A percentile compares a stretch with the other conserved stretches of the same genome.
phyloP scores from a whole-genome alignment of 148 eudicot genomes.

The Persicaria maculosa region DNA sequence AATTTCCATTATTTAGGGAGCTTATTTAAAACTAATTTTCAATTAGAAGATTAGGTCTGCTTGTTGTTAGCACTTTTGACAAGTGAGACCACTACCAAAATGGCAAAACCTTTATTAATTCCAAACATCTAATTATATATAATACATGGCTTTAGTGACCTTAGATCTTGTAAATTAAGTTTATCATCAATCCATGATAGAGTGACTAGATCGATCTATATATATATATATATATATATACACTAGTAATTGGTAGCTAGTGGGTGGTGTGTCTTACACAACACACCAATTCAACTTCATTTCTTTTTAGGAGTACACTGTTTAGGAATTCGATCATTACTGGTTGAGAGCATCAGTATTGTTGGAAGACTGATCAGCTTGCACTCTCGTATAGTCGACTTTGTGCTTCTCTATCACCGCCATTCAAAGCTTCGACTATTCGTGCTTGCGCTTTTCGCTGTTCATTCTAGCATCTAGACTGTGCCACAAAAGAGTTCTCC shows the following conservation, averaged over 20 bases:
- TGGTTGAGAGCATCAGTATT: not conserved
- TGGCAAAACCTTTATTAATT: too few relatives aligned
- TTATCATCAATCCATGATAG: too few relatives aligned
- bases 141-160: too few relatives aligned
- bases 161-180: too few relatives aligned
- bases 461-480: not conserved
- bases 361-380: not conserved
- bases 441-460: not conserved
- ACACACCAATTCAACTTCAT: constrained; percentile 1
- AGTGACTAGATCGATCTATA: not conserved
- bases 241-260: constrained; percentile 1
- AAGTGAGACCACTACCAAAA: too few relatives aligned
- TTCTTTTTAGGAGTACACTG: constrained; percentile 1
- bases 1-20: not conserved
- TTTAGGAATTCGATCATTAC: not conserved
- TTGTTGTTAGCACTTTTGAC: too few relatives aligned
- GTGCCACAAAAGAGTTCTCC: not conserved
- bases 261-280: constrained; percentile 5
- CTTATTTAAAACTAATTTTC: not conserved
- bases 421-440: constrained; percentile 8
- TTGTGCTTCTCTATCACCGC: not conserved
- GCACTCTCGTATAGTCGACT: not conserved
- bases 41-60: too few relatives aligned
- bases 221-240: too few relatives aligned
- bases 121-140: too few relatives aligned